Conservation (phyloP, 2,329 filamentous ascomycete species). For the Penicillium sp. region DNA sequence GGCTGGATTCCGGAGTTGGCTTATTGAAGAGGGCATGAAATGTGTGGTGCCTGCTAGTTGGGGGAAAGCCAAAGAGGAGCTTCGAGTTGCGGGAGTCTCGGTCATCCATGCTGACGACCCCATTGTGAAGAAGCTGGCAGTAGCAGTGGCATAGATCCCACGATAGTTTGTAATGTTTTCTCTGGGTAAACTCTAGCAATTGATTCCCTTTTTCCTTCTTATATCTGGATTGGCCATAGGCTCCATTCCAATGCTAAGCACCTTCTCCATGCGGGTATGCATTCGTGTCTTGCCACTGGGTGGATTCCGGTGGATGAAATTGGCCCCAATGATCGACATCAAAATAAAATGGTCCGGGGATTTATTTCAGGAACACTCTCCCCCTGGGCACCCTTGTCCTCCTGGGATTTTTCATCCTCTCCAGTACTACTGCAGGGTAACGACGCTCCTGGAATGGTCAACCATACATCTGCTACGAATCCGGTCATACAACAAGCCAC, state of each 20-base stretch:
- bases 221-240: neutral
- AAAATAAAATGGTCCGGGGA: neutral
- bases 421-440: slow-evolving; percentile 18
- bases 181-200: slow-evolving; percentile 1
- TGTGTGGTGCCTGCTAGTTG: slow-evolving; percentile 70
- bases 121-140: slow-evolving; percentile 56
- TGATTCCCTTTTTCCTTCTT: neutral
- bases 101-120: slow-evolving; percentile 65
- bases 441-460: slow-evolving; percentile 11
- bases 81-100: slow-evolving; percentile 65
- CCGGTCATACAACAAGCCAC: neutral
- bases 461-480: slow-evolving; percentile 2
- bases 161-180: neutral
- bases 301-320: slow-evolving; percentile 20
- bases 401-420: neutral
- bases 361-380: slow-evolving; percentile 10
- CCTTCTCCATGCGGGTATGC: neutral
- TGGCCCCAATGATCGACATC: slow-evolving; percentile 24
- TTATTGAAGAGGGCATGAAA: slow-evolving; percentile 79
- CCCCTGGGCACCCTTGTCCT: neutral
- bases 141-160: slow-evolving; percentile 10
- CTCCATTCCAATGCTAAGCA: neutral
- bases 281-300: slow-evolving; percentile 11
- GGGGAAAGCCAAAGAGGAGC: slow-evolving; percentile 60
- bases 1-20: slow-evolving; percentile 76